Evolutionary conservation across 345 rosid genomes (phyloP), one percentile per base, ranked within the genome.

Genomic region (Moricandia arvensis): DNA sequence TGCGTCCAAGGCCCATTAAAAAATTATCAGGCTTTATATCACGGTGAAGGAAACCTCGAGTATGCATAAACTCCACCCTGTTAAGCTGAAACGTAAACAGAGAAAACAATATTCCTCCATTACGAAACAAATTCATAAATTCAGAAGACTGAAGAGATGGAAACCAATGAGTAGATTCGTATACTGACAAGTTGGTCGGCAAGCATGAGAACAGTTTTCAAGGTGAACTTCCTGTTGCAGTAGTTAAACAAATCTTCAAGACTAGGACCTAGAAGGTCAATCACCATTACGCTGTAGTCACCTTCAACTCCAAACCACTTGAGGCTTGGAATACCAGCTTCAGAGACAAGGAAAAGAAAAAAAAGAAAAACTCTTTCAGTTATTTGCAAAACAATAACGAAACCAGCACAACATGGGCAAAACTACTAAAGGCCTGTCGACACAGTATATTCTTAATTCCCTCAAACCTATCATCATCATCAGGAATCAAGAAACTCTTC

Each of bases 11-110:
- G 47, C 97, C 97, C 97, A 91, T 86, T 55, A 91, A 82, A 68
- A 91, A 91, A 75, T 91, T 91, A 75, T 89, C 97, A 77, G 97
- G 97, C 83, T 91, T 91, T 67, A 91, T 91, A 74, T 91, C 94
- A 72, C 97, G 94, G 72, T 91, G 97, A 82, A 91, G 91, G 75
- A 91, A 89, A 64, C 91, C 91, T 68, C 89, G 85, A 41, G 82
- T 85, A 79, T 91, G 97, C 91, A 91, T 86, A 76, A 71, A 87
- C 57, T 89, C 97, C 68, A 91, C 91, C 75, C 97, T 87, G 77
- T 85, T 89, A 80, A 91, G 89, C 97, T 91, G 85, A 73, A 79
- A 12, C 26, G 3, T 3, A 5, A 41, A 71, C 54, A 69, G 51
- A 69, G 59, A 59, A 59, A 73, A 31, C 43, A n/a, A 74, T 66